A percentile compares a stretch with the other conserved stretches of the same genome.
These are phyloP conservation scores for Plantago lanceolata DNA, from an alignment of 305 asterid genomes.

Conservation along the genomic window DNA sequence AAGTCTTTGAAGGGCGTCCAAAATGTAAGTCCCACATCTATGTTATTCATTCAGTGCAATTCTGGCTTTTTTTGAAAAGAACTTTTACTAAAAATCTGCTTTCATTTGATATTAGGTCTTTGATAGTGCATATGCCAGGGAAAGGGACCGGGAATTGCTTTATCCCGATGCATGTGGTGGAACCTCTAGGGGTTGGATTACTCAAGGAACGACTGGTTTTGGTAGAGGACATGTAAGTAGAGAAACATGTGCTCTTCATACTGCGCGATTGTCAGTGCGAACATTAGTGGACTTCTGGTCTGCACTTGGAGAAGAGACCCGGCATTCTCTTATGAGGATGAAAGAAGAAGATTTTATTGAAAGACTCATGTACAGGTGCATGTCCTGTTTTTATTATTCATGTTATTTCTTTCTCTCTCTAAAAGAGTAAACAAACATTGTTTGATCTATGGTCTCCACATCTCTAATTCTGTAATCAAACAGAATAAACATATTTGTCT, in stretches of 20 bases:
- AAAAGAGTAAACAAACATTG: constrained; percentile 4
- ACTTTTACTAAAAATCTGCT: constrained; percentile 20
- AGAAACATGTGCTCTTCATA: constrained; percentile 98
- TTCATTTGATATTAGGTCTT: constrained; percentile 65
- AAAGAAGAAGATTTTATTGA: constrained; percentile 97
- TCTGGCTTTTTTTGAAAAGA: constrained; percentile 13
- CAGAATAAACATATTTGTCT: not conserved
- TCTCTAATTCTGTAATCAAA: not conserved
- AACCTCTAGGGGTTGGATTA: constrained; percentile 97
- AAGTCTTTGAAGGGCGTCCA: constrained; percentile 82
- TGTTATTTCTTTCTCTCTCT: constrained; percentile 15
- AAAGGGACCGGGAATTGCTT: constrained; percentile 88
- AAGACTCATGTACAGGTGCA: constrained; percentile 92
- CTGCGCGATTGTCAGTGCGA: constrained; percentile 92
- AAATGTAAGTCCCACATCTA: constrained; percentile 45
- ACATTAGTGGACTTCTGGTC: constrained; percentile 98
- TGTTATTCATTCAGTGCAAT: constrained; percentile 17
- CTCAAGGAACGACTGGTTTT: constrained; percentile 80
- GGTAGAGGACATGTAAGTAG: constrained; percentile 92
- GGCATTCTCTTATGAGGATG: constrained; percentile 84
- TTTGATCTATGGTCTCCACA: not conserved
- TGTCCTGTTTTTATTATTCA: constrained; percentile 9
- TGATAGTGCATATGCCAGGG: constrained; percentile 92
- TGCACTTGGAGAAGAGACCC: constrained; percentile 95
- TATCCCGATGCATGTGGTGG: constrained; percentile 99